phyloP scores from a whole-genome alignment of 192 early-diverging fungal genomes.

The Coemansia reversa region DNA sequence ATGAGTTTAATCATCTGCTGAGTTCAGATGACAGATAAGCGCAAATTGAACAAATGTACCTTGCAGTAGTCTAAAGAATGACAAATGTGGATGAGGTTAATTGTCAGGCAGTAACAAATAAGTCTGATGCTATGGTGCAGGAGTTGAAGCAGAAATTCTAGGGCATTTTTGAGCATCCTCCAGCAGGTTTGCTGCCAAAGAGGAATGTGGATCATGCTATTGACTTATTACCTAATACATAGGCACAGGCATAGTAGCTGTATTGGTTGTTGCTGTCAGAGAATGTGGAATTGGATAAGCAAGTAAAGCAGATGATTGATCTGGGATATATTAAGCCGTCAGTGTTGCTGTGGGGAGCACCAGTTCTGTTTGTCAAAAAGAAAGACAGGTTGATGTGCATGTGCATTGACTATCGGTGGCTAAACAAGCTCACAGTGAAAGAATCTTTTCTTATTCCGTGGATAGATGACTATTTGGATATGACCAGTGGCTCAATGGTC shows the following conservation, averaged over 20 bases:
- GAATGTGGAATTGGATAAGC: background rate
- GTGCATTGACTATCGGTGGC: background rate
- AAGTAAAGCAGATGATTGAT: background rate
- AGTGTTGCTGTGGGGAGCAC: background rate
- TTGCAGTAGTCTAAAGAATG: background rate
- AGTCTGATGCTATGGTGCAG: background rate
- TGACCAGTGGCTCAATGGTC: background rate
- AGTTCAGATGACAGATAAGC: background rate
- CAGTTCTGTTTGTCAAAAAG: background rate
- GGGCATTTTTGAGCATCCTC: conserved; percentile 3
- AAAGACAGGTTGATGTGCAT: background rate
- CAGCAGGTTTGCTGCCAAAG: background rate
- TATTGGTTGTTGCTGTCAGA: background rate
- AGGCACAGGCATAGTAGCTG: background rate
- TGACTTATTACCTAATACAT: background rate
- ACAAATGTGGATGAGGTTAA: background rate
- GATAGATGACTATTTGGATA: background rate
- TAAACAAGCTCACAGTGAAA: background rate
- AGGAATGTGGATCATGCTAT: conserved; percentile 6
- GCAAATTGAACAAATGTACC: background rate
- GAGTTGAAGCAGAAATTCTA: background rate
- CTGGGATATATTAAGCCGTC: background rate
- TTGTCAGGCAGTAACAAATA: background rate
- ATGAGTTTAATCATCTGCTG: background rate
- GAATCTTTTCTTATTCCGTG: background rate